Evolutionary conservation across 257 asterid genomes (phyloP).

Genomic region (Solanum appendiculatum): DNA sequence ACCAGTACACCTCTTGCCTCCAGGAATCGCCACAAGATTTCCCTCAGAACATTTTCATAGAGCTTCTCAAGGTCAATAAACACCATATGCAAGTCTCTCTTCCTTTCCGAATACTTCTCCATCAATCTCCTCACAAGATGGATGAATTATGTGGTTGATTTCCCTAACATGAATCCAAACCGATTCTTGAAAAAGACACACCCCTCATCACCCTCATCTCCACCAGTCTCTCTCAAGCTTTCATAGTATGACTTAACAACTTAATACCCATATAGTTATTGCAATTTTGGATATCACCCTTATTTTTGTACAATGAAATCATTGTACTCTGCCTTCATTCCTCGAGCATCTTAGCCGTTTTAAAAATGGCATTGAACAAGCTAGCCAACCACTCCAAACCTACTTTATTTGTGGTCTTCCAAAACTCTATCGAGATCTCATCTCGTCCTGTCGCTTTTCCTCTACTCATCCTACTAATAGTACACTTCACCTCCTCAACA

Average conservation of each 20-base stretch:
- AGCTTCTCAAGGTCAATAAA: neutral
- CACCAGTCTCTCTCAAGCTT: neutral
- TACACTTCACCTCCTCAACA: neutral
- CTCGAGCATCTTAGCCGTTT: neutral
- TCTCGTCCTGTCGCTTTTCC: neutral
- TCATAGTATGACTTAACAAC: neutral
- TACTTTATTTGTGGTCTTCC: no score
- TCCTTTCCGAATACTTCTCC: neutral
- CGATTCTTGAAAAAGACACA: neutral
- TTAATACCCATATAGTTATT: neutral
- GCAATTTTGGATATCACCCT: neutral
- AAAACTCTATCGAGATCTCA: neutral
- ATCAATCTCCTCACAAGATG: neutral
- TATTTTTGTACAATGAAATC: neutral
- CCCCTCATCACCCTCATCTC: neutral
- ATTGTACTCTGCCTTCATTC: neutral
- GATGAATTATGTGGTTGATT: neutral
- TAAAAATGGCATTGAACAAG: neutral
- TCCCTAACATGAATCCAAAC: neutral
- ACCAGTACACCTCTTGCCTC: neutral
- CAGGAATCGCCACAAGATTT: neutral
- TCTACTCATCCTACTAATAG: neutral
- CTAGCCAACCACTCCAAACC: neutral
- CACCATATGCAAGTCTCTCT: neutral
- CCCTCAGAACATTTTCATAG: neutral